Evolutionary conservation across 192 early-diverging fungal species (phyloP).

Genomic region (Mortierella antarctica): DNA sequence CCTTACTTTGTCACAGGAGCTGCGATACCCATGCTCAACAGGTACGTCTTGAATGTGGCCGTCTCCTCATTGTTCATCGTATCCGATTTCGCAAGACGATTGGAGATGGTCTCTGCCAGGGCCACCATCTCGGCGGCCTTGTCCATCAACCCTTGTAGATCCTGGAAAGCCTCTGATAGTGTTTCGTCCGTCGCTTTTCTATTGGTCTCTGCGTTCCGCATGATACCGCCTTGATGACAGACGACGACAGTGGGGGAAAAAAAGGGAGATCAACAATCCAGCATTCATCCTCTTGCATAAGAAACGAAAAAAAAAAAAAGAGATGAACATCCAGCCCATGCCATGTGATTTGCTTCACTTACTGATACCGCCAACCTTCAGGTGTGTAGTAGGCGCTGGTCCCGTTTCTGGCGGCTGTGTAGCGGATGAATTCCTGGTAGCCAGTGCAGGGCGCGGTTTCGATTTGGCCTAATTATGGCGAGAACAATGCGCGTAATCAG

Average conservation of each 20-base stretch:
- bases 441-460: not conserved
- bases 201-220: slow-evolving; percentile 69
- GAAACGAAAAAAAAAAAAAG: not conserved
- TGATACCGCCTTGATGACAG: slow-evolving; percentile 65
- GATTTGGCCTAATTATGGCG: slow-evolving; percentile 16
- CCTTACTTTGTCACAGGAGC: slow-evolving; percentile 87
- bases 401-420: slow-evolving; percentile 12
- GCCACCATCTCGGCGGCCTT: slow-evolving; percentile 91
- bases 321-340: not conserved
- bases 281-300: not conserved
- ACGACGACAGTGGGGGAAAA: no score
- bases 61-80: slow-evolving; percentile 69
- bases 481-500: not conserved
- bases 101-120: slow-evolving; percentile 25
- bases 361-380: slow-evolving; percentile 60
- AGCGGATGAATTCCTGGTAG: not conserved
- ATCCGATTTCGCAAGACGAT: slow-evolving; percentile 19
- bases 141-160: slow-evolving; percentile 87
- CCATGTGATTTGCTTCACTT: slow-evolving; percentile 9
- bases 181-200: slow-evolving; percentile 75
- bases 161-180: slow-evolving; percentile 85
- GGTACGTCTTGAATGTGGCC: slow-evolving; percentile 70
- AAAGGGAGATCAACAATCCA: not conserved
- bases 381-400: slow-evolving; percentile 12
- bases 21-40: slow-evolving; percentile 91